phyloP scores from a whole-genome alignment of 202 grass and related monocot species.

The Hordeum pubiflorum region DNA sequence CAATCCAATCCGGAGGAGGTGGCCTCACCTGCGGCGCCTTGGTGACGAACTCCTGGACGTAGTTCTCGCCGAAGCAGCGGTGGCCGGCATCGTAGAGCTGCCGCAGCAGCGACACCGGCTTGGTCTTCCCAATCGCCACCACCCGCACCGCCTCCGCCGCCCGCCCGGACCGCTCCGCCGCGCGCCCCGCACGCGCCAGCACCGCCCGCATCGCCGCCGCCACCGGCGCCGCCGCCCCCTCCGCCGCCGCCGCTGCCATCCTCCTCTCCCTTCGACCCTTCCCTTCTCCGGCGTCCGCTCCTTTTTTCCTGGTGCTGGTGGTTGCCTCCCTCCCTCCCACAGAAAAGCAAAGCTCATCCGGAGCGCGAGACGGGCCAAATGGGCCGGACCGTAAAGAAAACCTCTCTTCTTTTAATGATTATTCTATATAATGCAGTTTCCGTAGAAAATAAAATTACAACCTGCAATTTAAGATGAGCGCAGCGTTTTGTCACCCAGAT shows the following conservation, averaged over 20 bases:
- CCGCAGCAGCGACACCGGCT: conserved; percentile 58
- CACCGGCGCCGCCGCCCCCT: conserved; percentile 21
- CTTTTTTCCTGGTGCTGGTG: not conserved
- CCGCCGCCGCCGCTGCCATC: conserved; percentile 52
- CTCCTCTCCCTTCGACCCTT: not conserved
- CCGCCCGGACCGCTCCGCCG: conserved; percentile 58
- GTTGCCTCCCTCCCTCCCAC: not conserved
- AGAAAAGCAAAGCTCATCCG: not conserved
- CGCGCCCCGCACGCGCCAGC: conserved; percentile 35
- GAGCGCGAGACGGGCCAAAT: not conserved
- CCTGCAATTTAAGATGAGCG: too few relatives aligned
- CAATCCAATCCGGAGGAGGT: too few relatives aligned
- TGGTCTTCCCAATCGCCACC: conserved; percentile 85
- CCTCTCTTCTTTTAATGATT: too few relatives aligned
- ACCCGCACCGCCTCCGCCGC: conserved; percentile 61
- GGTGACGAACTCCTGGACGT: conserved; percentile 71
- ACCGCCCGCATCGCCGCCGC: conserved; percentile 45
- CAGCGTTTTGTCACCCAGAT: too few relatives aligned
- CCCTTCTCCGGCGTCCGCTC: not conserved
- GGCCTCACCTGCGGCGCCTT: conserved; percentile 66
- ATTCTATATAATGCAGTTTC: too few relatives aligned
- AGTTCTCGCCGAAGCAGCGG: conserved; percentile 88
- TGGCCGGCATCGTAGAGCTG: conserved; percentile 73
- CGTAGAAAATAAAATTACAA: too few relatives aligned
- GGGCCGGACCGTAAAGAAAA: not conserved